Conservation (phyloP, 805 yeast genomes). For the Blastobotrys parvus region DNA sequence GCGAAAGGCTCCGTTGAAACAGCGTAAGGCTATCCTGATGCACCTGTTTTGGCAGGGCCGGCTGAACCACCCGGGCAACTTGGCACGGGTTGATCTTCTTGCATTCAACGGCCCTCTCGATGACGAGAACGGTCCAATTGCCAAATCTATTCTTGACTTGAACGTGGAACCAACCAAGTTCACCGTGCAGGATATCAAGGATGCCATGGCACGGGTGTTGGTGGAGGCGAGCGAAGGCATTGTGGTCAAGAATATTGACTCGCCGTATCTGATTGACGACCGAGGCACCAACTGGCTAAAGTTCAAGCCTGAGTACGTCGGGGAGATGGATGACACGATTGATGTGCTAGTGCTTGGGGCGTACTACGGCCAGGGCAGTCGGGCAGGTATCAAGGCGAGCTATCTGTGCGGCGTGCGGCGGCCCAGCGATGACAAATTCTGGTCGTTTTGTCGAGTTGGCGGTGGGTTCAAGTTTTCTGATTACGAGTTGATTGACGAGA, state of each 20-base stretch:
- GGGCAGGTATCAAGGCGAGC: constrained; percentile 34
- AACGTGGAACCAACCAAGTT: constrained; percentile 32
- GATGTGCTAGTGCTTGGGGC: constrained; percentile 78
- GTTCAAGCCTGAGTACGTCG: constrained; percentile 83
- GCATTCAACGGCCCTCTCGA: not conserved
- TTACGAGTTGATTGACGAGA: constrained; percentile 46
- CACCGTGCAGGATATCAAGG: constrained; percentile 34
- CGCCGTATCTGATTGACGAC: constrained; percentile 53
- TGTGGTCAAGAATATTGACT: constrained; percentile 55
- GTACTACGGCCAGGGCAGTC: constrained; percentile 55
- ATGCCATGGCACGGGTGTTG: constrained; percentile 36
- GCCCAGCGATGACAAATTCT: constrained; percentile 35
- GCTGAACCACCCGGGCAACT: not conserved
- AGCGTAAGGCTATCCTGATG: constrained; percentile 46
- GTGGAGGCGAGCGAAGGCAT: constrained; percentile 68
- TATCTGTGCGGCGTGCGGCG: constrained; percentile 65
- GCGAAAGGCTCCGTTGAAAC: constrained; percentile 43
- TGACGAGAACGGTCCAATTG: not conserved
- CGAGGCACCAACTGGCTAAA: constrained; percentile 71
- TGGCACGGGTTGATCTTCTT: not conserved
- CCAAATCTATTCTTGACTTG: too few relatives aligned
- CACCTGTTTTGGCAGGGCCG: not conserved
- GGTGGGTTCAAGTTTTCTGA: constrained; percentile 71
- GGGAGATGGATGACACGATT: constrained; percentile 77
- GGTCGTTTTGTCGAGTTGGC: constrained; percentile 71